phyloP scores from a whole-genome alignment of 2,329 filamentous ascomycete species.

The Colletotrichum cuscutae region DNA sequence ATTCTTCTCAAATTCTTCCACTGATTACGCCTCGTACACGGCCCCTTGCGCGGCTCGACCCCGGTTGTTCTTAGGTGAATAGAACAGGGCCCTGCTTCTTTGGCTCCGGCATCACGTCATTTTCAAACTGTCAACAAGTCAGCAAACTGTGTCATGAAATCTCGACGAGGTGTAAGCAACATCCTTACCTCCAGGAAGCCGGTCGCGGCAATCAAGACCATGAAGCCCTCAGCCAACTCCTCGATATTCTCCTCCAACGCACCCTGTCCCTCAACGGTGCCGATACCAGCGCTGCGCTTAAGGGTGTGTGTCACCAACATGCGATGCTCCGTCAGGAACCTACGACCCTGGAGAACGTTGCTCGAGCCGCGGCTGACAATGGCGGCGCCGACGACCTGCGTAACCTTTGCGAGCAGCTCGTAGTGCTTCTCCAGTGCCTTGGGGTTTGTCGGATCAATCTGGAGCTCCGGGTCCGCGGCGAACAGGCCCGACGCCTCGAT shows the following conservation, averaged over 20 bases:
- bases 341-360: constrained; percentile 82
- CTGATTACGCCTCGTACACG: neutral
- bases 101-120: constrained; percentile 47
- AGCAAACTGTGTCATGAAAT: constrained; percentile 11
- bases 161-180: neutral
- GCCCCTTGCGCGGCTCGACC: neutral
- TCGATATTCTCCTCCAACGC: constrained; percentile 71
- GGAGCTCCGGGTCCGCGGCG: constrained; percentile 89
- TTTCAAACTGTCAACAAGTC: constrained; percentile 50
- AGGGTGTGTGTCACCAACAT: constrained; percentile 88
- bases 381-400: constrained; percentile 84
- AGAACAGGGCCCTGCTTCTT: constrained; percentile 46
- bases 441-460: constrained; percentile 77
- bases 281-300: constrained; percentile 87
- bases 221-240: constrained; percentile 86
- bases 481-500: constrained; percentile 88
- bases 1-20: neutral
- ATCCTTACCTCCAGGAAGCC: constrained; percentile 83
- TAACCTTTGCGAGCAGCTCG: constrained; percentile 80
- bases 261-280: constrained; percentile 53
- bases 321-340: constrained; percentile 85
- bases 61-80: constrained; percentile 49
- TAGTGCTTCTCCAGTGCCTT: constrained; percentile 85
- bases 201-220: constrained; percentile 83
- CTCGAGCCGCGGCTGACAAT: constrained; percentile 84